Base-by-base conservation (phyloP, 805 yeast species). In the Saccharomyces mikatae region DNA sequence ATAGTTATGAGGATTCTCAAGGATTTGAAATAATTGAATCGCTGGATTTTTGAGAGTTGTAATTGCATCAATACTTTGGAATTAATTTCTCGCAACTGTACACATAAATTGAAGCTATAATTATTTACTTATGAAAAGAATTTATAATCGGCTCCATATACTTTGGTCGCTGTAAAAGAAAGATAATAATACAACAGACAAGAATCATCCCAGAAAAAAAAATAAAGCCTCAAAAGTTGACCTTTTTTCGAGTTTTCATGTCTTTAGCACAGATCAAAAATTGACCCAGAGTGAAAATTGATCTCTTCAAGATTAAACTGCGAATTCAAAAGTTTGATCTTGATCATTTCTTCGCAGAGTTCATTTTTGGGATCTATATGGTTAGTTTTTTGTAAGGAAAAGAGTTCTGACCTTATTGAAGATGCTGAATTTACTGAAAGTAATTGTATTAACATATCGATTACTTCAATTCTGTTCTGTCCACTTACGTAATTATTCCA, bases 11-110 rank as follows among this genome's bases (percentile, higher is more conserved):
- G 67, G 88, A 87, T 64, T 96, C 88, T 57, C 80, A 81, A 56
- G 98, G 98, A 2, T 85, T 81, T 60, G 98, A 94, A 65, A 91
- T 89, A 47, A 92, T 94, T 59, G 96, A 95, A 2, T 84, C 94
- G 44, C 76, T 92, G 56, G 97, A 91, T 71, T 92, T 92, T 72
- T 90, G 96, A 91, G 84, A 74, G 44, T 74, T 6, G 22, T 1
- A 8, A 8, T 3, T 9, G 24, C 8, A 10, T 5, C 8, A 17
- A 36, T 36, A 17, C 44, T 13, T 36, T 36, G 24, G 17, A 17
- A 5, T 14, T 32, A 5, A n/a, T 17, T 36, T 36, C 44, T 17
- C 17, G 44, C 3, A 36, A 4, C 22, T 17, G 24, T 8, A 17
- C 44, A 31, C 8, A 13, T 31, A n/a, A 17, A 17, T 6, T 14